Evolutionary conservation across 2,329 filamentous ascomycete species (phyloP).

Genomic region (Leptographium procerum): DNA sequence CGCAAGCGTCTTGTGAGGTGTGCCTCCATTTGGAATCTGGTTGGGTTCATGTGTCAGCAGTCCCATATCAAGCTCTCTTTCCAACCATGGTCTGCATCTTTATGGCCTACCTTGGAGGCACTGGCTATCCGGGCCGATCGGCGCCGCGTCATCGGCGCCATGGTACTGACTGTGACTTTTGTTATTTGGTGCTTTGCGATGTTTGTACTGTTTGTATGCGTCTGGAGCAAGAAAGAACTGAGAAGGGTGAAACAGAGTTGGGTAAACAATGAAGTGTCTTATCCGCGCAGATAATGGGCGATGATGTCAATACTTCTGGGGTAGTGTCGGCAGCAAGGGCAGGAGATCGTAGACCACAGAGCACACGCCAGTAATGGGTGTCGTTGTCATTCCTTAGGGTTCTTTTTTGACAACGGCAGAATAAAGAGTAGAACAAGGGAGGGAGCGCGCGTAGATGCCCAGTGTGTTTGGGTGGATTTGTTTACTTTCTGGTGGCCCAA

Average conservation of each 20-base stretch:
- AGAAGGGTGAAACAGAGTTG: background rate
- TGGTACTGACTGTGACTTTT: background rate
- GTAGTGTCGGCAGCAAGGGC: background rate
- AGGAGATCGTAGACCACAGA: background rate
- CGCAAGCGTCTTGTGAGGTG: background rate
- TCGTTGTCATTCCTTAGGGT: background rate
- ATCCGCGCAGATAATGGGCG: background rate
- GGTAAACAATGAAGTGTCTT: background rate
- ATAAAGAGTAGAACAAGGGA: background rate
- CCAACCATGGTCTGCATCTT: background rate
- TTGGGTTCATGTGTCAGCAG: background rate
- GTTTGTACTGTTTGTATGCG: background rate
- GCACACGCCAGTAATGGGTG: background rate
- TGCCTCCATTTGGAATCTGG: background rate
- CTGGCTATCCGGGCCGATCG: slow-evolving; percentile 33
- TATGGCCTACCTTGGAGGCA: slow-evolving; percentile 21
- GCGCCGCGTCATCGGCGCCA: slow-evolving; percentile 18
- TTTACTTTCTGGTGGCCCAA: slow-evolving; percentile 1
- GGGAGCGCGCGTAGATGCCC: background rate
- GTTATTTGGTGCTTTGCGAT: background rate
- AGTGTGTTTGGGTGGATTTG: background rate
- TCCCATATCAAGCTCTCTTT: background rate
- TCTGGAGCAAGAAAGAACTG: background rate
- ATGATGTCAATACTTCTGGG: background rate
- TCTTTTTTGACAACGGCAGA: background rate